These are phyloP conservation scores for Leishmania tarentolae DNA, from an alignment of 208 protist genomes.

Conservation along the genomic window DNA sequence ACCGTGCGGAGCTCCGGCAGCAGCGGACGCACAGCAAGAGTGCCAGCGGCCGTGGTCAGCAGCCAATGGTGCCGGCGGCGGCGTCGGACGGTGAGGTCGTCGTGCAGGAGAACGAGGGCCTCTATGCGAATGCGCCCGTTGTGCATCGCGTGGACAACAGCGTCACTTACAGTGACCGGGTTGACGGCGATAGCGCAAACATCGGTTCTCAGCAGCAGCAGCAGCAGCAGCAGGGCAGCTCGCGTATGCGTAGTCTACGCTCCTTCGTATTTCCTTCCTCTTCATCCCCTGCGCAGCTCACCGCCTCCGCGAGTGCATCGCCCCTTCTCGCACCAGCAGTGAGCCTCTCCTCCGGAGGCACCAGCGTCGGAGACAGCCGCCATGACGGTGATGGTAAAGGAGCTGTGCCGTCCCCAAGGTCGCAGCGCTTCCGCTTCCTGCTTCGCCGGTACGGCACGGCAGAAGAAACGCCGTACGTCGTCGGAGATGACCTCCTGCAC, in stretches of 20 bases:
- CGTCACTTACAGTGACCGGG: constrained; percentile 1
- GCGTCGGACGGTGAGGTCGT: not conserved
- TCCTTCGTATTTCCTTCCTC: not conserved
- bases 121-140: not conserved
- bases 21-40: too few relatives aligned
- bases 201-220: not conserved
- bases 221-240: not conserved
- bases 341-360: not conserved
- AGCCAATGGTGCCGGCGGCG: not conserved
- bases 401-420: not conserved
- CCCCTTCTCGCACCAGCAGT: constrained; percentile 20
- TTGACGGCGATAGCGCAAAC: not conserved
- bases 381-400: not conserved
- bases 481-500: constrained; percentile 45
- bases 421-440: constrained; percentile 49
- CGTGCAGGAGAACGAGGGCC: not conserved
- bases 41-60: too few relatives aligned
- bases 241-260: not conserved
- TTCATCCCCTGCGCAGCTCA: not conserved
- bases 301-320: constrained; percentile 14
- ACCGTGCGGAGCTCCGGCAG: not conserved
- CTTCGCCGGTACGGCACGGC: constrained; percentile 35
- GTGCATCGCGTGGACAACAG: constrained; percentile 25
- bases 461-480: constrained; percentile 36
- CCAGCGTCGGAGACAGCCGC: not conserved